A percentile compares a stretch with the other conserved stretches of the same genome.
Conservation (phyloP, 2,329 filamentous ascomycete genomes). For the Ophiostoma ulmi region DNA sequence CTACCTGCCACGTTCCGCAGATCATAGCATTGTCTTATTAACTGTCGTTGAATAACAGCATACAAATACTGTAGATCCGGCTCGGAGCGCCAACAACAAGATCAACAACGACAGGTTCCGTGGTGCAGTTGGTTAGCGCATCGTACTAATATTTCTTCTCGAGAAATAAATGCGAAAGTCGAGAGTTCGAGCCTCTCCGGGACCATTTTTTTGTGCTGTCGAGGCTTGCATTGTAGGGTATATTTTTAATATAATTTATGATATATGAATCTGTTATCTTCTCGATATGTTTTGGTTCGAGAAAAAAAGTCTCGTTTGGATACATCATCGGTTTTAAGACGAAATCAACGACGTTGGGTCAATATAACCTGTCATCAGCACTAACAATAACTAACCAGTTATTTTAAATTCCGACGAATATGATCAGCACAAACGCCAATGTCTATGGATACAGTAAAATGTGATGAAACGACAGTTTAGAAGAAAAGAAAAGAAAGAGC, state of each 20-base stretch:
- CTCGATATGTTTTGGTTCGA: too few species aligned
- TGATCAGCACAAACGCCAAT: background rate
- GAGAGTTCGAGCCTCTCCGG: conserved; percentile 17
- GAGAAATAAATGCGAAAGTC: conserved; percentile 14
- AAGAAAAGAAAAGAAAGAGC: background rate
- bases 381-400: background rate
- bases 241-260: background rate
- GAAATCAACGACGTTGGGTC: too few species aligned
- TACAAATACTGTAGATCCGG: background rate
- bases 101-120: background rate
- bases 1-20: too few species aligned
- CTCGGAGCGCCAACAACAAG: background rate
- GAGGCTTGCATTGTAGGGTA: background rate
- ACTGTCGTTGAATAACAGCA: too few species aligned
- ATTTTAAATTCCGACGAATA: background rate
- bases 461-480: conserved; percentile 1
- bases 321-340: too few species aligned
- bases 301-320: too few species aligned
- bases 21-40: too few species aligned
- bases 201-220: conserved; percentile 13
- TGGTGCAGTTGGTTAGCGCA: conserved; percentile 17
- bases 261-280: too few species aligned
- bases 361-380: too few species aligned
- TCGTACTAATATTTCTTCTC: conserved; percentile 14
- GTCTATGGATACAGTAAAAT: conserved; percentile 5